These are phyloP conservation scores for Pseudotsuga menziesii DNA, from an alignment of 75 land plant species.

Conservation along the genomic window DNA sequence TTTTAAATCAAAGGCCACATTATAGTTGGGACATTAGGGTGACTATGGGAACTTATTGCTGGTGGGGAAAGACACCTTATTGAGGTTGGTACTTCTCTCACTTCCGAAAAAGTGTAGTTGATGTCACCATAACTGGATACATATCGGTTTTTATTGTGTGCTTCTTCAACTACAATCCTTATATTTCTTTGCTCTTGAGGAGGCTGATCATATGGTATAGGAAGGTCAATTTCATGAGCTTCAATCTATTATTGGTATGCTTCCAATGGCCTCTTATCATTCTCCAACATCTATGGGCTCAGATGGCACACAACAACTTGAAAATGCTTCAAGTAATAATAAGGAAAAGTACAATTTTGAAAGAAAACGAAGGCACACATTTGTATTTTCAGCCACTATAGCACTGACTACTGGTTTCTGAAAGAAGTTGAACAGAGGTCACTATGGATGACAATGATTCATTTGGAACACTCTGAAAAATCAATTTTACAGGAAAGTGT, in stretches of 20 bases:
- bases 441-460: slow-evolving; percentile 46
- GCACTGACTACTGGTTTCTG: slow-evolving; percentile 84
- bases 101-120: background rate
- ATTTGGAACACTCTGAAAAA: slow-evolving; percentile 72
- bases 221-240: slow-evolving; percentile 93
- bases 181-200: slow-evolving; percentile 98
- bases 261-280: slow-evolving; percentile 38
- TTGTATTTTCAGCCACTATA: slow-evolving; percentile 96
- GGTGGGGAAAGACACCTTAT: slow-evolving; percentile 80
- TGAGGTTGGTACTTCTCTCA: slow-evolving; percentile 50
- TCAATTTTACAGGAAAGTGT: slow-evolving; percentile 80
- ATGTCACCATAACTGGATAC: background rate
- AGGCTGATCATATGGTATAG: slow-evolving; percentile 98
- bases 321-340: slow-evolving; percentile 17
- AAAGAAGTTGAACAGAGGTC: slow-evolving; percentile 74
- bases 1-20: slow-evolving; percentile 72
- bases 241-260: slow-evolving; percentile 92
- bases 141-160: background rate
- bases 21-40: slow-evolving; percentile 95
- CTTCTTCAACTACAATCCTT: slow-evolving; percentile 65
- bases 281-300: background rate
- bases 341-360: slow-evolving; percentile 27
- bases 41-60: slow-evolving; percentile 97
- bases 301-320: slow-evolving; percentile 7
- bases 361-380: slow-evolving; percentile 80